phyloP scores from a whole-genome alignment of 371 early-diverging fungal genomes.

The Lichtheimia hyalospora region DNA sequence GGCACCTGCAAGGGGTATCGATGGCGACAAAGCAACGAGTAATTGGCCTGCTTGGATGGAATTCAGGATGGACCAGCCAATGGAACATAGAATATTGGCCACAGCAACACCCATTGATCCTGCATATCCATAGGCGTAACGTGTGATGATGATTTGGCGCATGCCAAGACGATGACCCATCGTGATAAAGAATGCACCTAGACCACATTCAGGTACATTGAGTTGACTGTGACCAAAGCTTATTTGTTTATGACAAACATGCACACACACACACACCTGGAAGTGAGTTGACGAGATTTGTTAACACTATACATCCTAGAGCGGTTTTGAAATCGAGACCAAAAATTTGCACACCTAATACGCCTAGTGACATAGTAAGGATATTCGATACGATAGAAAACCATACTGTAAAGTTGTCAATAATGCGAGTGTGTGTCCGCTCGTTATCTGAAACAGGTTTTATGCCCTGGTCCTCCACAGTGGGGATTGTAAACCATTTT shows the following conservation, averaged over 20 bases:
- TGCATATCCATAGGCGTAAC: conserved; percentile 12
- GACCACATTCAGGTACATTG: neutral
- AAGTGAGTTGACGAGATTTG: neutral
- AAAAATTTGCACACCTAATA: conserved; percentile 9
- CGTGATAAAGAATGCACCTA: conserved; percentile 18
- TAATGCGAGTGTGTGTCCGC: conserved; percentile 14
- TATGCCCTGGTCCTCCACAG: conserved; percentile 11
- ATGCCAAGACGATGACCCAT: conserved; percentile 13
- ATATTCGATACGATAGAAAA: conserved; percentile 12
- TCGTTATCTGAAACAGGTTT: conserved; percentile 12
- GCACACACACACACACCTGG: conserved; percentile 6
- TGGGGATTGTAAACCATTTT: neutral
- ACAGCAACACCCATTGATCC: conserved; percentile 4
- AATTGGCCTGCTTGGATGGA: conserved; percentile 4
- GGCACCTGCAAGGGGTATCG: neutral
- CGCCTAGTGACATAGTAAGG: conserved; percentile 4
- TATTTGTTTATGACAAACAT: neutral
- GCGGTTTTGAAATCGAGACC: conserved; percentile 11
- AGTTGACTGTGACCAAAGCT: neutral
- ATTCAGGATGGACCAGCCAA: conserved; percentile 6
- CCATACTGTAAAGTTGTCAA: conserved; percentile 19
- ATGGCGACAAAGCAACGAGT: neutral
- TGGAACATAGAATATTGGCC: conserved; percentile 1
- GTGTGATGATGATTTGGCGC: conserved; percentile 14
- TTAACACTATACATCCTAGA: conserved; percentile 9